Evolutionary conservation across 2,329 filamentous ascomycete species (phyloP), one percentile per base, ranked within the genome.

Genomic region (Didymella keratinophila): DNA sequence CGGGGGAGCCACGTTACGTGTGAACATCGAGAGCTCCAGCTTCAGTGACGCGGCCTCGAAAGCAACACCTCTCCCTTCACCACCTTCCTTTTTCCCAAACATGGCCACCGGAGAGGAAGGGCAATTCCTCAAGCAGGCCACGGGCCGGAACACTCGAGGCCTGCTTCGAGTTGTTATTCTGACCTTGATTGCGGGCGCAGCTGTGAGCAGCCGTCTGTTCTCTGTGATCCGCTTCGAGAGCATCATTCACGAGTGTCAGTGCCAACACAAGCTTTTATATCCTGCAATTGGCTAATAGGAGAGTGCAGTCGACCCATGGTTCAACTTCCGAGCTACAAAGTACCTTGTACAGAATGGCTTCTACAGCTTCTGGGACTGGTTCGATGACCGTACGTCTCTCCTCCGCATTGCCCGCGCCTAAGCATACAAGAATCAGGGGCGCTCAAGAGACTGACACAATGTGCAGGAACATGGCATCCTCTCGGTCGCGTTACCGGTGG

Each of bases 281-380:
- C 28, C 36, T 14, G 52, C 60, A 65, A 68, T 68, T 70, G 63
- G 55, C 73, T 77, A 53, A 76, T 27, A 2, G 5, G 21, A 11
- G 66, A 41, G 49, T 73, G 43, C 76, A 99, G 94, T 99, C 81
- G 95, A 99, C 81, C 95, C 95, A 34, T 99, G 95, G 95, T 99
- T 99, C 83, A 99, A 99, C 81, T 99, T 99, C 81, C 87, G 95
- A 79, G 95, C 95, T 67, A 98, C 95, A 56, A 98, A 98, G 81
- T 98, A 99, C 75, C 87, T 99, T 55, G 92, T 99, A 55, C 87
- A 94, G 75, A 87, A 99, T 88, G 95, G 95, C 71, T 98, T 99
- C 82, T 96, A 97, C 80, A 93, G 91, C 79, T 99, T 99, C 78
- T 99, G 95, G 95, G 94, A 99, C 79, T 99, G 95, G 95, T 99